A percentile compares a stretch with the other conserved stretches of the same genome.
Conservation (phyloP, 2,329 filamentous ascomycete genomes). For the Beauveria caledonica region DNA sequence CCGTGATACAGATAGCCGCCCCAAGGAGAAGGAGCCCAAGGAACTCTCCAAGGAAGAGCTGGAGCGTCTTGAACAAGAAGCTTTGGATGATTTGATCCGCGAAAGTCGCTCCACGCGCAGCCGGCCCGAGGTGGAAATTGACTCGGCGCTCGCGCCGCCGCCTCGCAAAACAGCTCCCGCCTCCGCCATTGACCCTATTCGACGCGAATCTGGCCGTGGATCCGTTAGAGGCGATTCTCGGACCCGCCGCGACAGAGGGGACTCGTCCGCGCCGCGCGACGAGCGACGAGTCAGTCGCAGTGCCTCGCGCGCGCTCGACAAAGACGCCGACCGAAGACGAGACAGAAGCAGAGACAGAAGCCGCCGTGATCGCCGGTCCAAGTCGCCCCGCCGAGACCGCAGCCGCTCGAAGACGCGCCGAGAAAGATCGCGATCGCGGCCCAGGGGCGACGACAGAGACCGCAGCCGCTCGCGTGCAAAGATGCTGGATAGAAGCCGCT, state of each 20-base stretch:
- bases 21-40: constrained; percentile 34
- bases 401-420: constrained; percentile 28
- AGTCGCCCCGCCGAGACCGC: constrained; percentile 30
- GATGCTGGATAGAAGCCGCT: constrained; percentile 27
- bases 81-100: constrained; percentile 49
- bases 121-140: constrained; percentile 48
- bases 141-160: constrained; percentile 47
- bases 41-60: constrained; percentile 51
- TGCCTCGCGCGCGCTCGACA: constrained; percentile 33
- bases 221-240: constrained; percentile 29
- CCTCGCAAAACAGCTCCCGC: constrained; percentile 43
- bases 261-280: constrained; percentile 16
- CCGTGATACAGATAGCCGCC: constrained; percentile 23
- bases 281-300: constrained; percentile 28
- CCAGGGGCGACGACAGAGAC: constrained; percentile 26
- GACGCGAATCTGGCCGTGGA: constrained; percentile 35
- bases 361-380: constrained; percentile 29
- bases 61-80: constrained; percentile 49
- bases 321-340: constrained; percentile 27
- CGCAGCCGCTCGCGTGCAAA: constrained; percentile 27
- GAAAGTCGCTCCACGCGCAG: constrained; percentile 45
- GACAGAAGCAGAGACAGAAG: constrained; percentile 21
- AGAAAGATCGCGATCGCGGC: constrained; percentile 33
- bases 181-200: constrained; percentile 52
- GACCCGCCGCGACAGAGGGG: constrained; percentile 22